Evolutionary conservation across 345 rosid genomes (phyloP).

Genomic region (Bretschneidera sinensis): DNA sequence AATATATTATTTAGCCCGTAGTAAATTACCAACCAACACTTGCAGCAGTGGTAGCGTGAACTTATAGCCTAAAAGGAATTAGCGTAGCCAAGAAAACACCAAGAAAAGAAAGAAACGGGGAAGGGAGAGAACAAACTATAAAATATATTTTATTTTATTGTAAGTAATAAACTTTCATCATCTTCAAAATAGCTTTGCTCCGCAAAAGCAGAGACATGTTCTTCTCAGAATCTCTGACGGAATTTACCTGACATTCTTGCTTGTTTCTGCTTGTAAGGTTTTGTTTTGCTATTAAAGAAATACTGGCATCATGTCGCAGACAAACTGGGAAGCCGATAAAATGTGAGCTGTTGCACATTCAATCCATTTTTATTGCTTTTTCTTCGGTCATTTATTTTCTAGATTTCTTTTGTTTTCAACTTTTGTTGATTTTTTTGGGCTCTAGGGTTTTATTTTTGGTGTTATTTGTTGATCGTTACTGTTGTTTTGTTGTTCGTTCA

Average conservation of each 20-base stretch:
- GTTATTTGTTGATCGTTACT: no score
- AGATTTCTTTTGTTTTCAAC: slow-evolving; percentile 4
- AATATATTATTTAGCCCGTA: no score
- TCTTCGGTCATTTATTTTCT: not conserved
- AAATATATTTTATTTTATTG: no score
- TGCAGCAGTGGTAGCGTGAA: not conserved
- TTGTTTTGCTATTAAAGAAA: not conserved
- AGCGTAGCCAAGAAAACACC: no score
- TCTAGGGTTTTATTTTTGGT: no score
- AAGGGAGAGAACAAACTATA: not conserved
- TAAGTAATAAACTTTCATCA: no score
- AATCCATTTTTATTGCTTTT: not conserved
- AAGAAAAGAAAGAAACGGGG: not conserved
- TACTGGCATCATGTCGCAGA: slow-evolving; percentile 24
- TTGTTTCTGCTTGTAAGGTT: not conserved
- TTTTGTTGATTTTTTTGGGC: not conserved
- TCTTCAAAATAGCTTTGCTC: no score
- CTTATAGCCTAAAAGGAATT: not conserved
- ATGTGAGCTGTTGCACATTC: slow-evolving; percentile 24
- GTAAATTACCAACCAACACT: no score
- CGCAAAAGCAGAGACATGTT: no score
- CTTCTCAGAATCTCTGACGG: not conserved
- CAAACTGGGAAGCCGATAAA: slow-evolving; percentile 45
- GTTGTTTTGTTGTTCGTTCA: no score
- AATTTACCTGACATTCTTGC: not conserved